Evolutionary conservation across 305 asterid genomes (phyloP), one percentile per base, ranked within the genome.

Genomic region (Withania somnifera): DNA sequence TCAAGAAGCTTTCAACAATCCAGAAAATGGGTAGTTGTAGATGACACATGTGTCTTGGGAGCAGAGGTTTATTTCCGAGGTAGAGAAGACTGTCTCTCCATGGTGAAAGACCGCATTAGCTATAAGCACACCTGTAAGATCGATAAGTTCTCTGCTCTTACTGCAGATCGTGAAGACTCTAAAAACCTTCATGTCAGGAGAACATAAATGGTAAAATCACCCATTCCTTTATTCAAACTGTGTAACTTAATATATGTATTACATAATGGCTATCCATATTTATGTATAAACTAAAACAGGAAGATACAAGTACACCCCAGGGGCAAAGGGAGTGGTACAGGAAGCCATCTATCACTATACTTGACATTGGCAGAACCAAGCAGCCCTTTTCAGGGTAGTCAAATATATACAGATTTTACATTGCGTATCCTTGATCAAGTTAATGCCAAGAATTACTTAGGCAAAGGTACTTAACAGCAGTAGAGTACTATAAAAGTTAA

Each of bases 241-340:
- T 2, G 11, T 26, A 69, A 11, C n/a, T 13, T 2, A 66, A 28
- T 32, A 20, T 80, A 40, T 63, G 14, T 7, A 3, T 64, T 64
- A 32, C 19, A 64, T 64, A 3, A 7, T 34, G 75, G 26, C 1
- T 64, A 64, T 32, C 42, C 2, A 22, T 34, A 61, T 63, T 14
- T 7, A 30, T 17, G 50, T 64, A 17, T 61, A 58, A 15, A 60
- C 79, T 78, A 50, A 26, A 86, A 63, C 86, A 93, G 95, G 97
- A 93, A 89, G 82, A 81, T 93, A 68, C 91, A 90, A 56, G 61
- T 90, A 51, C 84, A 93, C 78, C 89, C 91, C 6, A 87, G 60
- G 47, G 97, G 95, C 40, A 90, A 86, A 76, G 93, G 90, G 20
- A 89, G 86, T 47, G 94, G 97, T 2, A 17, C 53, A 51, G 90